phyloP scores from a whole-genome alignment of 2,329 filamentous ascomycete genomes.

The Cercospora sojina region DNA sequence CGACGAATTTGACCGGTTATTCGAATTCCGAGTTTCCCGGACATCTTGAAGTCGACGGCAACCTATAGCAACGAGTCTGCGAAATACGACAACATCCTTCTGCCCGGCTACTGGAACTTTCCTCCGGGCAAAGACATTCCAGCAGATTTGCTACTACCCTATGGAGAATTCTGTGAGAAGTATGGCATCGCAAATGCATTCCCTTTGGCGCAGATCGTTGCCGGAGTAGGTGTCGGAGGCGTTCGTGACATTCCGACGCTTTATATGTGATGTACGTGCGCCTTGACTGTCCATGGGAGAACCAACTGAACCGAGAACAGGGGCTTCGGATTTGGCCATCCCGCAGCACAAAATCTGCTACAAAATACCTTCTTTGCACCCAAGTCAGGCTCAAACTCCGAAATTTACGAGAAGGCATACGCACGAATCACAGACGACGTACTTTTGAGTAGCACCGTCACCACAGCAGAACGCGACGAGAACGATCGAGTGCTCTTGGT shows the following conservation, averaged over 20 bases:
- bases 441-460: conserved; percentile 2
- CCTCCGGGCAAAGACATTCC: conserved; percentile 9
- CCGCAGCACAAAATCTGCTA: background rate
- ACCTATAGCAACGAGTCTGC: conserved; percentile 2
- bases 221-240: conserved; percentile 10
- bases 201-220: background rate
- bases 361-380: background rate
- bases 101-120: conserved; percentile 19
- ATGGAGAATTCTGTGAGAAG: conserved; percentile 13
- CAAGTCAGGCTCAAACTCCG: conserved; percentile 4
- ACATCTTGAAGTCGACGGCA: background rate
- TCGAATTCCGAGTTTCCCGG: background rate
- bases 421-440: background rate
- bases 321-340: conserved; percentile 4
- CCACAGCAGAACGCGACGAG: background rate
- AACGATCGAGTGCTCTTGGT: background rate
- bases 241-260: conserved; percentile 7
- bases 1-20: conserved; percentile 2
- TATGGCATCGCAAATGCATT: background rate
- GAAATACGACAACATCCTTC: conserved; percentile 11
- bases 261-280: background rate
- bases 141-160: conserved; percentile 10
- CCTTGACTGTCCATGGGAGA: too few relatives aligned
- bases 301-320: background rate
- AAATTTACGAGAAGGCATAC: conserved; percentile 11